A percentile compares a stretch with the other conserved stretches of the same genome.
phyloP scores from a whole-genome alignment of 2,329 filamentous ascomycete species.

The Immersiporthe knoxdaviesiana region DNA sequence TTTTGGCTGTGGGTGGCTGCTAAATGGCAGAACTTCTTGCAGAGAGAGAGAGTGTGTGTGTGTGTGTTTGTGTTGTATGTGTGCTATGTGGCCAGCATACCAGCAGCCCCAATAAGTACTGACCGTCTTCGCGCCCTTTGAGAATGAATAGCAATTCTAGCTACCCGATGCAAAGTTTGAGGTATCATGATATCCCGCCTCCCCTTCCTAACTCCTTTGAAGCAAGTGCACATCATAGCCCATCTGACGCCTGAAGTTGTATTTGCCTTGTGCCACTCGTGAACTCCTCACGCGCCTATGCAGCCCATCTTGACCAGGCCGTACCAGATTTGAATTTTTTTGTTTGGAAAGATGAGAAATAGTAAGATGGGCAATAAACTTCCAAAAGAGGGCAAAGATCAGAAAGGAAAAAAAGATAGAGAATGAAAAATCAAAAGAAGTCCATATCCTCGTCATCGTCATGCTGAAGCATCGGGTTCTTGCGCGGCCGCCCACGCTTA shows the following conservation, averaged over 20 bases:
- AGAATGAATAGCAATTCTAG: constrained; percentile 21
- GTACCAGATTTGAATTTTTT: neutral
- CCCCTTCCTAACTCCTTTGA: neutral
- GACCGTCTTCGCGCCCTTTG: neutral
- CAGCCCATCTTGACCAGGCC: neutral
- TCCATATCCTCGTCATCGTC: constrained; percentile 42
- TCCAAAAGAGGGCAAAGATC: constrained; percentile 4
- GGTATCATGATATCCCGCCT: constrained; percentile 26
- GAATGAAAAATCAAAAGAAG: constrained; percentile 24
- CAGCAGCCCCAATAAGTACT: neutral
- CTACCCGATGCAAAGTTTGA: constrained; percentile 23
- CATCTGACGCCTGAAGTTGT: neutral
- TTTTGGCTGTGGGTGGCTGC: neutral
- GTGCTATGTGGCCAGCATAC: constrained; percentile 11
- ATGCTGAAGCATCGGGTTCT: constrained; percentile 44
- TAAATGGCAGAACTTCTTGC: constrained; percentile 1
- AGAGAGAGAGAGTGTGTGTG: too few relatives aligned
- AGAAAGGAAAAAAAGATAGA: neutral
- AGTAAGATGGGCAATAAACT: neutral
- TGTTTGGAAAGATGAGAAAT: too few relatives aligned
- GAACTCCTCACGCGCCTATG: neutral
- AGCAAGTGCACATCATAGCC: constrained; percentile 5
- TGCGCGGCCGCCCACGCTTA: constrained; percentile 55
- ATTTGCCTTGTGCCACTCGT: neutral
- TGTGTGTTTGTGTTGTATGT: too few relatives aligned